Evolutionary conservation across 176 grass and related monocot species (phyloP), one percentile per base, ranked within the genome.

Genomic region (Urochloa ruziziensis): DNA sequence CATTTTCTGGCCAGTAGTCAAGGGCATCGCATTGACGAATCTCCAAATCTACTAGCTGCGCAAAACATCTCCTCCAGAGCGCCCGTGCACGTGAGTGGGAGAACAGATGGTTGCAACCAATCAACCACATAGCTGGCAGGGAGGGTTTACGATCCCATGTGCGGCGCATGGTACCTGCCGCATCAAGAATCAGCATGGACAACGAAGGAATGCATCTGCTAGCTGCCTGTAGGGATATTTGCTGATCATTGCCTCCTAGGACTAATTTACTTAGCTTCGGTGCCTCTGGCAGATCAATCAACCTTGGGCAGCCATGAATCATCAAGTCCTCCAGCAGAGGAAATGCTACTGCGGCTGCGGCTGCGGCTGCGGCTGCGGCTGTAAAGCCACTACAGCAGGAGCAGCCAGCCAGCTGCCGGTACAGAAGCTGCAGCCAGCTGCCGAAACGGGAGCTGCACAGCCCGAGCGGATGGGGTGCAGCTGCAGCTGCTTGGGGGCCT

Each of bases 171-270:
- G n/a, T n/a, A n/a, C n/a, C n/a, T n/a, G n/a, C n/a, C n/a, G 13
- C 56, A 12, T 11, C 10, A 2, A 59, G 2, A 25, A 0, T 5
- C 56, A 59, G 56, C 25, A 9, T 16, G n/a, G 40, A 47, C 39
- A 70, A 17, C 10, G 70, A 73, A 19, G 46, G 29, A 19, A 73
- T 51, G 10, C 21, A 73, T 51, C 69, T 58, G 23, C 23, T 58
- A 58, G 54, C 23, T 25, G 2, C 21, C 9, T 58, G 21, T 21
- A 32, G 16, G 27, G 2, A 51, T 58, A 24, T 58, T 53, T 19
- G 18, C 1, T 15, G 21, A n/a, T 1, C 1, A 11, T 4, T 3
- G 13, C 25, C 11, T 27, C 4, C 0, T 49, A 48, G 10, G 6
- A 24, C 7, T 33, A 73, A 33, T 73, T 6, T 0, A 33, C 28